Conservation (phyloP, 805 yeast genomes). For the Monosporozyma unispora region DNA sequence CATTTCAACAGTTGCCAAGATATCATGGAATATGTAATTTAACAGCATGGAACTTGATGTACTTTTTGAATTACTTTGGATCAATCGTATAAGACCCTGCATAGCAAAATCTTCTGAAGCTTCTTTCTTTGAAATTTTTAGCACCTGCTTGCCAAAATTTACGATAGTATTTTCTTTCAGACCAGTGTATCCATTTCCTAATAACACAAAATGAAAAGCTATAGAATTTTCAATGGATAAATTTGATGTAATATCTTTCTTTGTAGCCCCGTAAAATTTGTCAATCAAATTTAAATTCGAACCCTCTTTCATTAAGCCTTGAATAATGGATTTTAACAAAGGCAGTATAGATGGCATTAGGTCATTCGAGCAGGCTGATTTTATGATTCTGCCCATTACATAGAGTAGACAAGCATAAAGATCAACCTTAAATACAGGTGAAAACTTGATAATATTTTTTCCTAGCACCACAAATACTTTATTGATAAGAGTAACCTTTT, state of each 20-base stretch:
- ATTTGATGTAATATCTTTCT: conserved; percentile 12
- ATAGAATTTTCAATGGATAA: conserved; percentile 31
- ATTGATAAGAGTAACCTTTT: conserved; percentile 37
- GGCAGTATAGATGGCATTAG: conserved; percentile 46
- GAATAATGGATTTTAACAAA: conserved; percentile 38
- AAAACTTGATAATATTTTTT: conserved; percentile 57
- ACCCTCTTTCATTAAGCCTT: conserved; percentile 23
- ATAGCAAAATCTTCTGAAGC: conserved; percentile 37
- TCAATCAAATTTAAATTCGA: conserved; percentile 24
- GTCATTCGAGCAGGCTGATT: conserved; percentile 32
- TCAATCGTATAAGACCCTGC: conserved; percentile 55
- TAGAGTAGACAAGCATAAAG: conserved; percentile 61
- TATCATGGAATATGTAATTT: not conserved
- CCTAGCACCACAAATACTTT: conserved; percentile 44
- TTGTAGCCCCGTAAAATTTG: conserved; percentile 34
- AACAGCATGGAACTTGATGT: not conserved
- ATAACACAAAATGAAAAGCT: conserved; percentile 37
- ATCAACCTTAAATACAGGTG: conserved; percentile 60
- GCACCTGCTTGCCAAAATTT: too few species aligned
- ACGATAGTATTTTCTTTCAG: too few species aligned
- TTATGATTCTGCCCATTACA: conserved; percentile 49
- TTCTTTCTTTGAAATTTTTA: conserved; percentile 30
- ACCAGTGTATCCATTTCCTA: conserved; percentile 29
- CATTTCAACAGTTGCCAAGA: not conserved
- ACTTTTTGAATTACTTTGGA: conserved; percentile 23